A percentile compares a stretch with the other conserved stretches of the same genome.
phyloP scores from a whole-genome alignment of 192 early-diverging fungal genomes.

The Mycoemilia scoparia region DNA sequence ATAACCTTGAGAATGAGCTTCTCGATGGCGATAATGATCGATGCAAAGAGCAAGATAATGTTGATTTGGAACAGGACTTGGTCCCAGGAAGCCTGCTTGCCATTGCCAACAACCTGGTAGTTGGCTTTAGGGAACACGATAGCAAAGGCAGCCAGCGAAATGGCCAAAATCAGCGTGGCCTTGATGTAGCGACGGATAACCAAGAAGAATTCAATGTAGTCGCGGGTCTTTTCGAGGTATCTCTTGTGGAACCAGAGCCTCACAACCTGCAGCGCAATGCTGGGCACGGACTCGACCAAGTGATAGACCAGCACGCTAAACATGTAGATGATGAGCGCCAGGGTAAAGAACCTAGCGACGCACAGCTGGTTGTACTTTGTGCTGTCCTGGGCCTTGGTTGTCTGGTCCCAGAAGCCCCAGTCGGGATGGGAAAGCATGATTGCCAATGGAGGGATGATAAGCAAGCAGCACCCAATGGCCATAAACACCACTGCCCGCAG shows the following conservation, averaged over 20 bases:
- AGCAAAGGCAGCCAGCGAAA: slow-evolving; percentile 29
- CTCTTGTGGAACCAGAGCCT: slow-evolving; percentile 23
- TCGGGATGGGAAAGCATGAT: slow-evolving; percentile 24
- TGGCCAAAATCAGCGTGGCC: slow-evolving; percentile 29
- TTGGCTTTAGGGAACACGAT: slow-evolving; percentile 31
- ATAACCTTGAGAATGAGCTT: slow-evolving; percentile 43
- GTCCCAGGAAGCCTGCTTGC: slow-evolving; percentile 20
- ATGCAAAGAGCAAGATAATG: slow-evolving; percentile 26
- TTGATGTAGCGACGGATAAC: slow-evolving; percentile 38
- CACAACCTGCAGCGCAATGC: slow-evolving; percentile 27
- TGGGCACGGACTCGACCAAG: slow-evolving; percentile 35
- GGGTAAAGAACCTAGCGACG: slow-evolving; percentile 25
- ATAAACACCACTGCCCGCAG: slow-evolving; percentile 34
- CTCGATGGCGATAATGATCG: slow-evolving; percentile 31
- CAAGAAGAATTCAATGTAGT: slow-evolving; percentile 32
- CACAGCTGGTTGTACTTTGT: slow-evolving; percentile 14
- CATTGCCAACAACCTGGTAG: slow-evolving; percentile 22
- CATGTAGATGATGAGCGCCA: slow-evolving; percentile 28
- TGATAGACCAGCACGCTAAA: slow-evolving; percentile 32
- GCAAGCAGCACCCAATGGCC: slow-evolving; percentile 28
- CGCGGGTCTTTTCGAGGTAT: slow-evolving; percentile 30
- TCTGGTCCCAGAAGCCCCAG: slow-evolving; percentile 9
- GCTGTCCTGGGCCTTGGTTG: not conserved
- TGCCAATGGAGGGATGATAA: slow-evolving; percentile 31
- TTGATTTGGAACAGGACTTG: slow-evolving; percentile 36